A percentile compares a stretch with the other conserved stretches of the same genome.
These are phyloP conservation scores for Funneliformis caledonium DNA, from an alignment of 371 early-diverging fungal species.

Conservation along the genomic window DNA sequence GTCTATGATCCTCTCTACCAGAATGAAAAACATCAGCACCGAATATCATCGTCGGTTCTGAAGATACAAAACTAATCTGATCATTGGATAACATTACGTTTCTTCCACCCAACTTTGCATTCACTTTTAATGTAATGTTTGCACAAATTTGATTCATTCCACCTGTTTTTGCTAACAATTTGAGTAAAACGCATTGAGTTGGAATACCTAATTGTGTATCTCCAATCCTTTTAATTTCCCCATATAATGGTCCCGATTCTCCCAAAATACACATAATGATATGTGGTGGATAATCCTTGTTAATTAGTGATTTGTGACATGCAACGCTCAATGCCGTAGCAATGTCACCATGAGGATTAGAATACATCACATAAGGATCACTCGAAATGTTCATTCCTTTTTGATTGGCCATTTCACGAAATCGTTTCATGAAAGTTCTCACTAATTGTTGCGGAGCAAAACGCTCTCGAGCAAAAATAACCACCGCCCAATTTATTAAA, in stretches of 20 bases:
- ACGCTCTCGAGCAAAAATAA: background rate
- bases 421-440: background rate
- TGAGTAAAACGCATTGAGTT: conserved; percentile 93
- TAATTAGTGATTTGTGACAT: conserved; percentile 59
- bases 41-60: conserved; percentile 77
- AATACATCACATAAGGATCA: conserved; percentile 74
- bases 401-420: background rate
- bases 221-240: conserved; percentile 91
- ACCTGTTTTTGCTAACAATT: conserved; percentile 50
- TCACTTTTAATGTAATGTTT: conserved; percentile 86
- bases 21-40: conserved; percentile 96
- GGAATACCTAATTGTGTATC: conserved; percentile 90
- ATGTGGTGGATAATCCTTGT: conserved; percentile 73
- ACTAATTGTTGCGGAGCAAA: background rate
- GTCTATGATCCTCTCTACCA: conserved; percentile 58
- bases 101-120: conserved; percentile 87
- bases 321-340: conserved; percentile 71
- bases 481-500: background rate
- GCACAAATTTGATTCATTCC: conserved; percentile 66
- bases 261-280: conserved; percentile 83
- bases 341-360: conserved; percentile 71
- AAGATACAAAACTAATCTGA: conserved; percentile 64
- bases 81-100: conserved; percentile 60
- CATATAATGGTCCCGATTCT: conserved; percentile 87
- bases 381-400: conserved; percentile 48